phyloP scores from a whole-genome alignment of 192 early-diverging fungal species.

The Gaertneriomyces sp. region DNA sequence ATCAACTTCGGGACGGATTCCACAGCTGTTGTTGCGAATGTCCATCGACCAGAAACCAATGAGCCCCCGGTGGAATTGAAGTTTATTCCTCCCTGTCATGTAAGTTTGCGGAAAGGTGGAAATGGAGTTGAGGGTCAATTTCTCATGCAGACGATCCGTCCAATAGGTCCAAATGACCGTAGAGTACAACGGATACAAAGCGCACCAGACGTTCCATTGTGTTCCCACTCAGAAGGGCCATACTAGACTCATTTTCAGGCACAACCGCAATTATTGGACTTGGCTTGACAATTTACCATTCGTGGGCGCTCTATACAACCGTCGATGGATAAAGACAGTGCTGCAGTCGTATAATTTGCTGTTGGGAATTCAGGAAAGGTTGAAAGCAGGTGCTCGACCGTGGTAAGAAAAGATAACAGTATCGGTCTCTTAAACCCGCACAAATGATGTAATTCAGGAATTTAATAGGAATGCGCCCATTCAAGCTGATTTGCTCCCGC shows the following conservation, averaged over 20 bases:
- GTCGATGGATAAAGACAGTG: conserved; percentile 11
- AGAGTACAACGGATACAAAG: conserved; percentile 12
- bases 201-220: conserved; percentile 28
- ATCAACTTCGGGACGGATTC: conserved; percentile 16
- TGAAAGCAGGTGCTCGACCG: conserved; percentile 19
- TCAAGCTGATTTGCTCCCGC: conserved; percentile 27
- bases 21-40: conserved; percentile 10
- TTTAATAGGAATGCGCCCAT: conserved; percentile 26
- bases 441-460: not conserved
- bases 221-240: conserved; percentile 17
- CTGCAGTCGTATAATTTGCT: conserved; percentile 6
- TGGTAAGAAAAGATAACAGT: conserved; percentile 11
- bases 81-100: conserved; percentile 32
- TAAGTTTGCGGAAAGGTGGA: conserved; percentile 1
- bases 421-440: not conserved
- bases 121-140: not conserved
- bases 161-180: conserved; percentile 20
- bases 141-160: not conserved
- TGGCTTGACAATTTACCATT: conserved; percentile 27
- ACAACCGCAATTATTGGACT: conserved; percentile 25
- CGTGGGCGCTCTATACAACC: conserved; percentile 25
- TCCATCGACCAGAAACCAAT: conserved; percentile 14
- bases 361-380: conserved; percentile 22
- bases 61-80: conserved; percentile 15
- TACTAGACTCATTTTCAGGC: conserved; percentile 24